phyloP scores from a whole-genome alignment of 2,329 filamentous ascomycete genomes.

The Phaeoacremonium minimum region DNA sequence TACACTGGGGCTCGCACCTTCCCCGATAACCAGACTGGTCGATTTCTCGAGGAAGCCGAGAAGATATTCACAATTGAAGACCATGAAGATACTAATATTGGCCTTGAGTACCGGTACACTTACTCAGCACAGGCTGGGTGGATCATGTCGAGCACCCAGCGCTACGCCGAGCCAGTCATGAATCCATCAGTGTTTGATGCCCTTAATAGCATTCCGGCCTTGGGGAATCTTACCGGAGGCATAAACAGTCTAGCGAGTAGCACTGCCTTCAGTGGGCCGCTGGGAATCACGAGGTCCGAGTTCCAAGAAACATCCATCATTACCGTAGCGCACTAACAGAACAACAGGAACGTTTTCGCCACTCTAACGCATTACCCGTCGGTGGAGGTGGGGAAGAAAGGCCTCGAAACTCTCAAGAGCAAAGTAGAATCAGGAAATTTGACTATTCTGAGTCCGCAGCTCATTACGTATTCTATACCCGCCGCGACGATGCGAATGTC shows the following conservation, averaged over 20 bases:
- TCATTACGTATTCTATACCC: background rate
- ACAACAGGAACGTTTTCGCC: background rate
- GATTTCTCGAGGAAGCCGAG: background rate
- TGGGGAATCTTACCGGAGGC: background rate
- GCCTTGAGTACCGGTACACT: background rate
- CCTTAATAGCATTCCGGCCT: background rate
- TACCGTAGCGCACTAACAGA: background rate
- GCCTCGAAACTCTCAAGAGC: background rate
- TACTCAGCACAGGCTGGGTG: background rate
- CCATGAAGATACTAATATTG: background rate
- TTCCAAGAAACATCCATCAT: background rate
- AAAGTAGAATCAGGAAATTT: background rate
- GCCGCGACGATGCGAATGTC: background rate
- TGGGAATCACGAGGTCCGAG: background rate
- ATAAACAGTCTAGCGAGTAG: background rate
- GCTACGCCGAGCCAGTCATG: background rate
- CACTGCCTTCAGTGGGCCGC: background rate
- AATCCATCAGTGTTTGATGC: background rate
- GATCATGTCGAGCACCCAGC: background rate
- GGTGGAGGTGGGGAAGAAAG: background rate
- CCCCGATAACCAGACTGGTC: background rate
- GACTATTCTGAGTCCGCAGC: background rate
- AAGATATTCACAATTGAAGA: background rate
- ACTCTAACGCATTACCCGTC: background rate
- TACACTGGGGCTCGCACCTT: background rate